These are phyloP conservation scores for Podosphaera fusca DNA, from an alignment of 2,329 filamentous ascomycete species.

Conservation along the genomic window DNA sequence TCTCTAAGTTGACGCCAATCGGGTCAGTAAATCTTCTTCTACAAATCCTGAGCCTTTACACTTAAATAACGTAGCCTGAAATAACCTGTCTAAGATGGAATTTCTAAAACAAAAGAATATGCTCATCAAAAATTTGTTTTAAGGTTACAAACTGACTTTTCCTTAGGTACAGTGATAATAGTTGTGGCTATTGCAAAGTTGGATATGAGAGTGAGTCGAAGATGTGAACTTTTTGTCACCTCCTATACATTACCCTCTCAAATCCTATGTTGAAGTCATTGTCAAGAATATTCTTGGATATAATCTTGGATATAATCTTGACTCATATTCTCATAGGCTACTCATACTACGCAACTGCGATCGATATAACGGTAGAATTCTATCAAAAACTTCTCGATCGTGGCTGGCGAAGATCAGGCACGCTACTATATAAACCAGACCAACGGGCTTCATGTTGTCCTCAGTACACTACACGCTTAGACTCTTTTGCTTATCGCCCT, in stretches of 20 bases:
- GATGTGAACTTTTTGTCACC: slow-evolving; percentile 4
- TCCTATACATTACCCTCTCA: not conserved
- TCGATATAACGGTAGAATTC: slow-evolving; percentile 35
- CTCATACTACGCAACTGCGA: slow-evolving; percentile 46
- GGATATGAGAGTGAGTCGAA: slow-evolving; percentile 14
- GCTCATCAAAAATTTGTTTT: not conserved
- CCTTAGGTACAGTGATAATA: slow-evolving; percentile 11
- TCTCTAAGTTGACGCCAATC: too few relatives aligned
- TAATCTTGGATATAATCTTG: not conserved
- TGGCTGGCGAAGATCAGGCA: slow-evolving; percentile 54
- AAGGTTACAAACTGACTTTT: not conserved
- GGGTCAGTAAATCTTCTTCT: too few relatives aligned
- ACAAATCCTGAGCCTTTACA: too few relatives aligned
- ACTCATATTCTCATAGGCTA: slow-evolving; percentile 27
- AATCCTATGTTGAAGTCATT: not conserved
- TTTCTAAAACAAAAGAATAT: not conserved
- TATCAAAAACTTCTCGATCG: slow-evolving; percentile 53
- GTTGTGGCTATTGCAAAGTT: slow-evolving; percentile 14
- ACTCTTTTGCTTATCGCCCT: slow-evolving; percentile 39
- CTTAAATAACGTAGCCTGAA: too few relatives aligned
- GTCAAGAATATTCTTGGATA: not conserved
- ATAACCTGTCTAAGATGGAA: not conserved
- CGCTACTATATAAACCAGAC: slow-evolving; percentile 55
- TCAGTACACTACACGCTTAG: slow-evolving; percentile 64
- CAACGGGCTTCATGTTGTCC: slow-evolving; percentile 68